Evolutionary conservation across 495 filamentous ascomycete genomes (phyloP), one percentile per base, ranked within the genome.

Genomic region (Talaromyces thailandensis): DNA sequence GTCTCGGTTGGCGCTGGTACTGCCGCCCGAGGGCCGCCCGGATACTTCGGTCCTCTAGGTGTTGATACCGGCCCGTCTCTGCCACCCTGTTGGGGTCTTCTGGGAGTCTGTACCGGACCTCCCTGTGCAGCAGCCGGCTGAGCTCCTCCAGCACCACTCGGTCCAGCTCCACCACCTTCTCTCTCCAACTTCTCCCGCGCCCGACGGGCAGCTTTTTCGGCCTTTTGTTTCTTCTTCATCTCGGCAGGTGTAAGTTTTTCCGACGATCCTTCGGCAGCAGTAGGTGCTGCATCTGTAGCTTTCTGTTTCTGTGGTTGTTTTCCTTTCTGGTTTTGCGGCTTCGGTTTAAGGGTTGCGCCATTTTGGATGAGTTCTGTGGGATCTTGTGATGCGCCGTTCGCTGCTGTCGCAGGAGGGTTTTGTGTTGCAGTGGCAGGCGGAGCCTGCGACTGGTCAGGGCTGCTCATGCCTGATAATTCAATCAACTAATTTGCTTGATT

Each of bases 151-250:
- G 67, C 67, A 62, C 66, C 64, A 56, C 61, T 21, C 8, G 50
- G 11, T 24, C 23, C 50, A 53, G 50, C 21, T 28, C 21, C 26
- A 35, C 70, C 67, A 35, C 66, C 63, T 57, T 71, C 73, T 77
- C 82, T 78, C 78, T 86, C 72, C 8, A 72, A 75, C 67, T 72
- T 83, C 8, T 55, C 75, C 60, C 55, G 55, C 29, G 55, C 55
- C 16, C 55, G 26, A 18, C 55, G 55, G 18, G 55, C 55, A 57
- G 55, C 60, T 45, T 70, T 76, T 66, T 73, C 81, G 68, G 65
- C 75, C 75, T 75, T 85, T 82, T 69, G 81, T 68, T 83, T 81
- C 58, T 88, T 88, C 69, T 93, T 94, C 68, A 91, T 67, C 68
- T 92, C 88, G 6, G 85, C 86, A 11, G 79, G 78, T 1, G 85